Evolutionary conservation across 148 eudicot species (phyloP).

Genomic region (Vaccinium vitisidaea): DNA sequence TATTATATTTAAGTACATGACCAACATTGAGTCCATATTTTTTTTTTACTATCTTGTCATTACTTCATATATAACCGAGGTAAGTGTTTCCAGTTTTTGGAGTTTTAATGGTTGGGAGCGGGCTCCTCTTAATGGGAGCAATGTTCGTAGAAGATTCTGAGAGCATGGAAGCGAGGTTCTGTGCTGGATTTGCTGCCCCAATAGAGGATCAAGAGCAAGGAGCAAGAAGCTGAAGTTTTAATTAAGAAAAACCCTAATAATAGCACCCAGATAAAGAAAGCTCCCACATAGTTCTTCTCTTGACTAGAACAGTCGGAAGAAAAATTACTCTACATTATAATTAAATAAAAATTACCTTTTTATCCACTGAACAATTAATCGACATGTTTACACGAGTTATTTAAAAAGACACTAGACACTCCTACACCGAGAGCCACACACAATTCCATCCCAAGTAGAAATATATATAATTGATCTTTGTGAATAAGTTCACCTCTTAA

Average conservation of each 20-base stretch:
- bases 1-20: background rate
- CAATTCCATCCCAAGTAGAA: background rate
- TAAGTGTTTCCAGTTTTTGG: too few species aligned
- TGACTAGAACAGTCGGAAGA: background rate
- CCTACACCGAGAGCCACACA: background rate
- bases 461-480: background rate
- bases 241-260: background rate
- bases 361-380: too few species aligned
- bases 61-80: background rate
- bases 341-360: background rate
- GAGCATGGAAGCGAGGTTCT: background rate
- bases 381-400: background rate
- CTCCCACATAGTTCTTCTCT: background rate
- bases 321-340: background rate
- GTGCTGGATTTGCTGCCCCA: background rate
- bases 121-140: background rate
- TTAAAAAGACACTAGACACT: background rate
- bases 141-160: background rate
- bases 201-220: background rate
- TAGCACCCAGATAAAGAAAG: constrained; percentile 7
- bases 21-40: background rate
- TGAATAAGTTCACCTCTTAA: background rate
- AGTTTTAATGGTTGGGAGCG: background rate
- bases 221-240: background rate
- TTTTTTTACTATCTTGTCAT: background rate